Percentiles rank a stretch among this genome's conserved stretches.
Conservation (phyloP, 805 yeast species). For the Millerozyma miso region DNA sequence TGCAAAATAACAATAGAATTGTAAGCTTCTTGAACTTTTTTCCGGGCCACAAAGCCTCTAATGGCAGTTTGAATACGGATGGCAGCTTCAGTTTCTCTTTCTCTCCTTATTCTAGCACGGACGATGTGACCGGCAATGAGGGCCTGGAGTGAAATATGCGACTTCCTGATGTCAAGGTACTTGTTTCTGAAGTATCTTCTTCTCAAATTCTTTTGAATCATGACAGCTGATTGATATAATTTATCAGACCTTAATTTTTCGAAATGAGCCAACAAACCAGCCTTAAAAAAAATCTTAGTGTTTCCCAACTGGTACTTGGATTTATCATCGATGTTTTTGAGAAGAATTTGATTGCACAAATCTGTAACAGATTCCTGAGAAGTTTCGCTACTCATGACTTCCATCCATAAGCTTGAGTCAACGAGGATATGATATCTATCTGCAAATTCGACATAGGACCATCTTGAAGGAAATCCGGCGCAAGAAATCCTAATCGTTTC, state of each 20-base stretch:
- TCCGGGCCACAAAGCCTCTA: conserved; percentile 53
- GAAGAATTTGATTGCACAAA: conserved; percentile 67
- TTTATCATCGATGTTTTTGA: conserved; percentile 58
- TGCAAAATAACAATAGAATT: conserved; percentile 42
- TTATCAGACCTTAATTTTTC: conserved; percentile 83
- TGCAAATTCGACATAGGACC: conserved; percentile 93
- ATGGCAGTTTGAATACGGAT: conserved; percentile 62
- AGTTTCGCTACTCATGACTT: conserved; percentile 48
- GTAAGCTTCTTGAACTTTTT: conserved; percentile 26
- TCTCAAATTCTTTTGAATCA: conserved; percentile 81
- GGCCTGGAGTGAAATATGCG: conserved; percentile 57
- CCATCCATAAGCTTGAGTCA: conserved; percentile 64
- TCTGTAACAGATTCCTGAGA: conserved; percentile 54
- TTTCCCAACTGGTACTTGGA: conserved; percentile 84
- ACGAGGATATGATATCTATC: conserved; percentile 81
- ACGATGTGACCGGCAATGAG: conserved; percentile 58
- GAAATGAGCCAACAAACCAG: conserved; percentile 90
- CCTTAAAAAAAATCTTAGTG: conserved; percentile 91
- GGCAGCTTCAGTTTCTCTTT: conserved; percentile 60
- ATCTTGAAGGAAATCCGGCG: conserved; percentile 96
- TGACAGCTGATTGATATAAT: conserved; percentile 69
- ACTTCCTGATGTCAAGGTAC: conserved; percentile 50
- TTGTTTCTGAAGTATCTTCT: conserved; percentile 58
- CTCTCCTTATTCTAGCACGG: conserved; percentile 52
- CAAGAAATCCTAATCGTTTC: conserved; percentile 96